Percentiles rank a stretch among this genome's conserved stretches.
These are phyloP conservation scores for Galerina sulciceps DNA, from an alignment of 768 basidiomycete genomes.

Conservation along the genomic window DNA sequence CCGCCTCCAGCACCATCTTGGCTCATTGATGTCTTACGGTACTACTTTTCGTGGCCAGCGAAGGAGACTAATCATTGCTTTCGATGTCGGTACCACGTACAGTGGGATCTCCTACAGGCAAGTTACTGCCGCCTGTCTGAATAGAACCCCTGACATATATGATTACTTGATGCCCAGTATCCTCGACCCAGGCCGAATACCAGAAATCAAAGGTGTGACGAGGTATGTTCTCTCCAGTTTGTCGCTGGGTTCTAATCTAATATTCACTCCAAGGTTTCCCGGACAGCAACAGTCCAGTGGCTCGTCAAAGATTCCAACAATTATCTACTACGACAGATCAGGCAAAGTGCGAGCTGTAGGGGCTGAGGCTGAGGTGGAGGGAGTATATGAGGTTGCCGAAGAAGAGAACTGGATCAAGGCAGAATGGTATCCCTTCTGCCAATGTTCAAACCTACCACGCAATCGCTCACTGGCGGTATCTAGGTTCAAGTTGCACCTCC, in stretches of 20 bases:
- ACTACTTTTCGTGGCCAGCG: constrained; percentile 15
- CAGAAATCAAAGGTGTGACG: constrained; percentile 44
- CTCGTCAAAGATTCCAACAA: constrained; percentile 37
- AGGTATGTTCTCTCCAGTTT: constrained; percentile 21
- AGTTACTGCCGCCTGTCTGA: neutral
- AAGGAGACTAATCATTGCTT: constrained; percentile 20
- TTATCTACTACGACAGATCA: constrained; percentile 44
- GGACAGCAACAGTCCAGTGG: constrained; percentile 47
- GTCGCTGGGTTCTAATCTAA: neutral
- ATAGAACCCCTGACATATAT: neutral
- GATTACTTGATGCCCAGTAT: constrained; percentile 24
- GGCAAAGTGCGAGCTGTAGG: constrained; percentile 48
- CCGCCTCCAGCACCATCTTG: no score
- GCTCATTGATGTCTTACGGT: constrained; percentile 7
- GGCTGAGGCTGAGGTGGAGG: constrained; percentile 46
- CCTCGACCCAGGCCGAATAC: constrained; percentile 37
- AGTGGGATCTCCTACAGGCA: constrained; percentile 24
- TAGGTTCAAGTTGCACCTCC: constrained; percentile 43
- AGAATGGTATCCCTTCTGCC: constrained; percentile 41
- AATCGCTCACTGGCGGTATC: neutral
- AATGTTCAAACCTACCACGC: neutral
- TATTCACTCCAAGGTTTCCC: constrained; percentile 40
- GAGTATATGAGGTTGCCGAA: constrained; percentile 40
- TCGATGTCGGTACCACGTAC: constrained; percentile 23
- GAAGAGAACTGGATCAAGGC: constrained; percentile 50